Evolutionary conservation across 176 grass and related monocot species (phyloP), one percentile per base, ranked within the genome.

Genomic region (Canna indica): DNA sequence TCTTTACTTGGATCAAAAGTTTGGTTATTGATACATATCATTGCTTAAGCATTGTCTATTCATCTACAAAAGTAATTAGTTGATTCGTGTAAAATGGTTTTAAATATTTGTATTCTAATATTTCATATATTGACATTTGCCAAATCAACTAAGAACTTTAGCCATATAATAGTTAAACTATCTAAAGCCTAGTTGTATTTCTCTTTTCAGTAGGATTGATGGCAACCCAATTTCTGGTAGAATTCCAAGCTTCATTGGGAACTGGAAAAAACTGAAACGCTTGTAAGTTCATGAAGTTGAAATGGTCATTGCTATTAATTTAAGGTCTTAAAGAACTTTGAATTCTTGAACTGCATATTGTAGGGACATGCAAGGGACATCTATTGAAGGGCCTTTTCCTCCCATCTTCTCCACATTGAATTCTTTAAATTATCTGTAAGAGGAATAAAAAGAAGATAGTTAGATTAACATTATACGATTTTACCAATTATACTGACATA

Each of bases 191-290:
- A n/a, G n/a, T 25, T 27, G 52, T n/a, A 1, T 56, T 61, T 61
- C 8, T 36, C 12, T 54, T 72, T 72, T 30, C 32, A 72, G 70
- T 54, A 38, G 4, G 34, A 72, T 72, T 38, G 70, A 72, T 57
- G 70, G 47, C 14, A 75, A 75, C 41, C 58, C 73, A 63, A 75
- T 75, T 29, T 47, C 58, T 48, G 73, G 73, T 1, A 75, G 47
- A 63, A 75, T 75, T 22, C 73, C 73, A 46, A 75, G 58, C n/a
- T 75, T 75, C 58, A 33, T 75, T 31, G 73, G 73, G 41, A 64
- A 75, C 18, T 75, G 73, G 73, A 75, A 38, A 20, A 61, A 64
- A 2, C 73, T 75, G 5, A 5, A 47, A 7, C 73, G 28, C 0
- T 28, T 75, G 72, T 75, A 28, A 64, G 73, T 47, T 13, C 9